phyloP scores from a whole-genome alignment of 148 eudicot genomes.

The Mesembryanthemum crystallinum region DNA sequence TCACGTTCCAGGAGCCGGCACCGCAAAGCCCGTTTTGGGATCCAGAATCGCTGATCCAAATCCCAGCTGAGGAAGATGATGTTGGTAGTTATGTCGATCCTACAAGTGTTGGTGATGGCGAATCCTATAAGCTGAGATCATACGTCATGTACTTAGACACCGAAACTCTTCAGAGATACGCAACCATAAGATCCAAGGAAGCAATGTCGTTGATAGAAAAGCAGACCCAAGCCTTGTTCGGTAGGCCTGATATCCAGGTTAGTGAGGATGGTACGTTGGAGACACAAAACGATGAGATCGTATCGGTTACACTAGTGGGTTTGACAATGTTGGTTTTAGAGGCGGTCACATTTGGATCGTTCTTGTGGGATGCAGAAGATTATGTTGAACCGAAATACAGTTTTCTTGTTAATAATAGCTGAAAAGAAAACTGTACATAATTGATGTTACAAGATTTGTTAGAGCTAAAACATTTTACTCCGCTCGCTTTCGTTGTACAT shows the following conservation, averaged over 20 bases:
- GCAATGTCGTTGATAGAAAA: slow-evolving; percentile 81
- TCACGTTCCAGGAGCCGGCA: slow-evolving; percentile 34
- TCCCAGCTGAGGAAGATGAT: slow-evolving; percentile 53
- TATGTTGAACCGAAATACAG: slow-evolving; percentile 74
- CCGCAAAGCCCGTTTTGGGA: slow-evolving; percentile 62
- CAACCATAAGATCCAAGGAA: slow-evolving; percentile 85
- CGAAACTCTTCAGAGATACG: slow-evolving; percentile 87
- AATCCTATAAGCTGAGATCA: slow-evolving; percentile 59
- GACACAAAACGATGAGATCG: slow-evolving; percentile 53
- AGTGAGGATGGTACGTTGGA: slow-evolving; percentile 57
- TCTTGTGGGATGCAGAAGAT: slow-evolving; percentile 91
- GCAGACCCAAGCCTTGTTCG: slow-evolving; percentile 94
- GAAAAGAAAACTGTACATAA: slow-evolving; percentile 17
- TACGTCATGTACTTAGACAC: slow-evolving; percentile 93
- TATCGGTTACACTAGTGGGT: slow-evolving; percentile 55
- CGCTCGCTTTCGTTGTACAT: not conserved
- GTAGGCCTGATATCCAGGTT: slow-evolving; percentile 80
- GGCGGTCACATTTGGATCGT: slow-evolving; percentile 92
- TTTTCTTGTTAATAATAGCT: slow-evolving; percentile 44
- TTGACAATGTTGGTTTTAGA: slow-evolving; percentile 78
- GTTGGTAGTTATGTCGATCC: slow-evolving; percentile 26
- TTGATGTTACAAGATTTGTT: not conserved
- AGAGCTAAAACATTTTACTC: slow-evolving; percentile 5
- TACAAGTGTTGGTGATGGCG: slow-evolving; percentile 36
- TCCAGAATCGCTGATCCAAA: slow-evolving; percentile 55